Base-by-base conservation (phyloP, 1,139 yeast species). In the Blastobotrys buckinghamii region DNA sequence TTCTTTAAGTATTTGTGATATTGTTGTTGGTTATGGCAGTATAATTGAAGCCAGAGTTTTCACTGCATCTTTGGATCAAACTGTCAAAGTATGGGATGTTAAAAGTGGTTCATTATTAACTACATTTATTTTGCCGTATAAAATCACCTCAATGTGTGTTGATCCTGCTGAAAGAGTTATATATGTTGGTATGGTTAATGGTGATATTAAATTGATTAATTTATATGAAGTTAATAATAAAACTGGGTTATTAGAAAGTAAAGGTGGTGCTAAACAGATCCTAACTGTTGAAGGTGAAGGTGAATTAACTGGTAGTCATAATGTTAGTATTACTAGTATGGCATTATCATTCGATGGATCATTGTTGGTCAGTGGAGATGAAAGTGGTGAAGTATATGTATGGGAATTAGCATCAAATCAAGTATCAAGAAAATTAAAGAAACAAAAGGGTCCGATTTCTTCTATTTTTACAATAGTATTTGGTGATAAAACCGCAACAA, bases 121-220 rank as follows among this genome's bases (percentile, higher is more conserved):
- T 10, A 87, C 96, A 0, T 81, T 87, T 61, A 82, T 90, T 12
- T 68, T 84, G 36, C 78, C 83, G 1, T 62, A 67, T 26, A 74
- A 84, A 0, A 75, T 86, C 10, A 75, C 76, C 20, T 70, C 84
- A 19, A 54, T 92, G 16, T 74, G 81, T 0, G 69, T 78, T n/a
- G 98, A 92, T 63, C 90, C 95, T 0, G 87, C 92, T 0, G 88
- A 82, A 59, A 73, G 97, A 56, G 76, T 81, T 1, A 53, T 85
- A 0, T 92, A 85, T 63, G 79, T 77, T 2, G 97, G 96, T 1
- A 67, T 84, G 30, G 61, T 67, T 1, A 74, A 79, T 53, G 97
- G 97, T 13, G 60, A 67, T 17, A 76, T 87, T 38, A 72, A 84
- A 55, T 65, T 71, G 22, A 73, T 86, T 12, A 77, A 82, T 15